A percentile compares a stretch with the other conserved stretches of the same genome.
Conservation (phyloP, 257 asterid genomes). For the Petunia axillaris region DNA sequence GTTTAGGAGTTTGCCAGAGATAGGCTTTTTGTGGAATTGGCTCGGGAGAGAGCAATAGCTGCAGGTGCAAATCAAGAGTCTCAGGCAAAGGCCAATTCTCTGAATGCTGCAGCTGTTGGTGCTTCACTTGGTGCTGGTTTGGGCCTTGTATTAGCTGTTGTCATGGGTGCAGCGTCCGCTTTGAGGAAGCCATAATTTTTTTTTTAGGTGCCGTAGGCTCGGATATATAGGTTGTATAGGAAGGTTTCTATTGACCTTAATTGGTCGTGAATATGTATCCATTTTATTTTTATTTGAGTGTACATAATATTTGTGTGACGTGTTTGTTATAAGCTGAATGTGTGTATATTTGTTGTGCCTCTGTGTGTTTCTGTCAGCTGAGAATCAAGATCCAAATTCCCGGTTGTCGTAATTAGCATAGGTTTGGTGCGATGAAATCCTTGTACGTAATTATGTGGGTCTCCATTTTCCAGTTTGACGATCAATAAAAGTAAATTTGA, state of each 20-base stretch:
- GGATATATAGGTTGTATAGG: conserved; percentile 34
- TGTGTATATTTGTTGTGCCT: conserved; percentile 2
- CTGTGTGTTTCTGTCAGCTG: neutral
- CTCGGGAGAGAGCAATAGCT: conserved; percentile 68
- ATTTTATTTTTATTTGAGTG: conserved; percentile 12
- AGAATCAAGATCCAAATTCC: neutral
- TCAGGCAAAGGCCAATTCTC: conserved; percentile 55
- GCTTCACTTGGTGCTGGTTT: conserved; percentile 98
- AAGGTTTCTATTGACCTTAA: conserved; percentile 4
- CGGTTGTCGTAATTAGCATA: too few species aligned
- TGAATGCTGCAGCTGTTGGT: conserved; percentile 83
- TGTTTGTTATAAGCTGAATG: neutral
- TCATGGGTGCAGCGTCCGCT: conserved; percentile 98
- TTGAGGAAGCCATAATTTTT: conserved; percentile 76
- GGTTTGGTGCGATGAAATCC: neutral
- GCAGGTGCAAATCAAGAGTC: conserved; percentile 55
- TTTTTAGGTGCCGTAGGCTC: neutral
- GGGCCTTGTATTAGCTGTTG: conserved; percentile 87
- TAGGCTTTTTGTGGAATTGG: conserved; percentile 72
- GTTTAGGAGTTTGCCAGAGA: conserved; percentile 86
- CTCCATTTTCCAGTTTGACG: neutral
- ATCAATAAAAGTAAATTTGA: too few species aligned
- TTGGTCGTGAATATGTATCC: conserved; percentile 19
- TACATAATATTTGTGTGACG: neutral
- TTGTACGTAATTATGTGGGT: neutral